Conservation (phyloP, 2,329 filamentous ascomycete species). For the Alternaria ethzedia region DNA sequence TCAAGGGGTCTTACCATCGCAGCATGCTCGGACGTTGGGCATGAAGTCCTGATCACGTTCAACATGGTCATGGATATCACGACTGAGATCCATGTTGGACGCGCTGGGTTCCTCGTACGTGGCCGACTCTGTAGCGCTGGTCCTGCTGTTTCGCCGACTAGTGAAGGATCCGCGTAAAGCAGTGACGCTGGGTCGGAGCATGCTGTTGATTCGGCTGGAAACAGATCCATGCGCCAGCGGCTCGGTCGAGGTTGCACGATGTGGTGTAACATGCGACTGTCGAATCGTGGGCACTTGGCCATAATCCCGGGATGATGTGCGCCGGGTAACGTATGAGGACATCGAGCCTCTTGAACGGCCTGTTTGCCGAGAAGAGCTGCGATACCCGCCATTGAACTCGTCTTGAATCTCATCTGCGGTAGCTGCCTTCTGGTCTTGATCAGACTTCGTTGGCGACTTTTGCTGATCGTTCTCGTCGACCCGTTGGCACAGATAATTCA, state of each 20-base stretch:
- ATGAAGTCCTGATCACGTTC: slow-evolving; percentile 78
- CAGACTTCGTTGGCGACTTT: slow-evolving; percentile 6
- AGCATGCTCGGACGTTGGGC: slow-evolving; percentile 96
- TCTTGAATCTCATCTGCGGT: slow-evolving; percentile 63
- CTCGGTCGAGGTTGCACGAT: slow-evolving; percentile 42
- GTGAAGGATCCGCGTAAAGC: slow-evolving; percentile 58
- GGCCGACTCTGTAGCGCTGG: slow-evolving; percentile 39
- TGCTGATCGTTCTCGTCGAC: slow-evolving; percentile 58
- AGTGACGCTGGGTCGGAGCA: slow-evolving; percentile 51
- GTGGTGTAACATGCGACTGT: slow-evolving; percentile 49
- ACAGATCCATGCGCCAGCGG: slow-evolving; percentile 49
- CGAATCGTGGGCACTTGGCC: slow-evolving; percentile 53
- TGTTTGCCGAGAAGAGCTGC: slow-evolving; percentile 60
- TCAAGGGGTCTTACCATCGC: slow-evolving; percentile 75
- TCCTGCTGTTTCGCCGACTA: slow-evolving; percentile 52
- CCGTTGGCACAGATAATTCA: slow-evolving; percentile 88
- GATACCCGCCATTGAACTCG: slow-evolving; percentile 78
- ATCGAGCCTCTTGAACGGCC: slow-evolving; percentile 65
- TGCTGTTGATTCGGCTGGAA: slow-evolving; percentile 53
- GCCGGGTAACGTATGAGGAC: slow-evolving; percentile 77
- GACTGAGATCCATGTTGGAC: slow-evolving; percentile 75
- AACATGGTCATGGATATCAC: slow-evolving; percentile 77
- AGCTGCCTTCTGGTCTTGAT: slow-evolving; percentile 59
- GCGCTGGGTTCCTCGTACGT: slow-evolving; percentile 67
- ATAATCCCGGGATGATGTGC: slow-evolving; percentile 47